Evolutionary conservation across 2,329 filamentous ascomycete species (phyloP), one percentile per base, ranked within the genome.

Genomic region (Sporothrix euskadiensis): DNA sequence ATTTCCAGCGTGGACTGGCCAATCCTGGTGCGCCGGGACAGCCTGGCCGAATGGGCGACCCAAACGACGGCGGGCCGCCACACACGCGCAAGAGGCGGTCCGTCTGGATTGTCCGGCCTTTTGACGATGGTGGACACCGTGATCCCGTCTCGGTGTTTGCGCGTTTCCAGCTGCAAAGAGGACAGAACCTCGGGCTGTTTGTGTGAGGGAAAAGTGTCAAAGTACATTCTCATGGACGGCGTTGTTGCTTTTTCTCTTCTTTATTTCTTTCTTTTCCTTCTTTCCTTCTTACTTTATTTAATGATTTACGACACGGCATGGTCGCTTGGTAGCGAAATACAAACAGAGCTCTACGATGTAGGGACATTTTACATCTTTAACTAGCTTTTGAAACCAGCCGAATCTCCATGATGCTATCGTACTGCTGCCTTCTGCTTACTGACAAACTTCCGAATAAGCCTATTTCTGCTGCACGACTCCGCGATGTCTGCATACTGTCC

Each of bases 21-120:
- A 16, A 5, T 16, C 59, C 59, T 35, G 16, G 32, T 9, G 12
- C 9, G 10, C 61, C 69, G 3, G 22, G 35, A 8, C 32, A n/a
- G 35, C 61, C 30, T n/a, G 52, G 41, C n/a, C 41, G 63, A 8
- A 39, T 69, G 73, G 22, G 66, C 16, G 10, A 30, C 12, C 61
- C n/a, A 30, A 22, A 22, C 56, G 75, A 74, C 35, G 70, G 39
- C 47, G 47, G 26, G 16, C 63, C 32, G 2, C 69, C 47, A 9
- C 71, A 32, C 19, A 65, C 72, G 2, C 41, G 26, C 1, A 79
- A 78, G 69, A 73, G 73, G 19, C 75, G 79, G 19, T 76, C 77
- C 0, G 77, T 80, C 59, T 80, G 79, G 79, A 69, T 80, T 8
- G 79, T 80, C 22, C 76, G 78, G 32, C 76, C 79, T 1, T 76